Conservation (phyloP, 1,139 yeast genomes). For the Candida sp. region DNA sequence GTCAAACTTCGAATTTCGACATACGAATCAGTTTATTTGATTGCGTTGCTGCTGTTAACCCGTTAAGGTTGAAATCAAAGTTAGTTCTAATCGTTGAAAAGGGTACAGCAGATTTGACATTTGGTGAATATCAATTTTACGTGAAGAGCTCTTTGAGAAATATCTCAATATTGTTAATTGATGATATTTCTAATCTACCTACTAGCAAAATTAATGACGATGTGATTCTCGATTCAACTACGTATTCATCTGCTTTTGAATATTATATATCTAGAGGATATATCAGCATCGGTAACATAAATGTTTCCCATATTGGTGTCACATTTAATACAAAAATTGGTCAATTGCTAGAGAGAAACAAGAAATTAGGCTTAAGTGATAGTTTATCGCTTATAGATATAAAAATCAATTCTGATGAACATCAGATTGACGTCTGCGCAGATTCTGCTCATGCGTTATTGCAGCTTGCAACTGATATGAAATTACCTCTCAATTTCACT, state of each 20-base stretch:
- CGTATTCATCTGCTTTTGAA: conserved; percentile 12
- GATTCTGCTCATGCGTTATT: conserved; percentile 75
- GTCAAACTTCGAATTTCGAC: conserved; percentile 15
- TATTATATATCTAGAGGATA: conserved; percentile 30
- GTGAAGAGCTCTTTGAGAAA: conserved; percentile 46
- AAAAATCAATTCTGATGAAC: conserved; percentile 46
- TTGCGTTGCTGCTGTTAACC: conserved; percentile 54
- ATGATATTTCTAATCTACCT: conserved; percentile 38
- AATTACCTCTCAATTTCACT: conserved; percentile 57
- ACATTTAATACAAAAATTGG: conserved; percentile 28
- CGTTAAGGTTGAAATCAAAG: conserved; percentile 55
- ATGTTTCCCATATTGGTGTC: conserved; percentile 39
- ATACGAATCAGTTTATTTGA: conserved; percentile 48
- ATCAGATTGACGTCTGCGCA: conserved; percentile 67
- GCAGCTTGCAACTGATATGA: conserved; percentile 69
- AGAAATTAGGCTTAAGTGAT: conserved; percentile 16
- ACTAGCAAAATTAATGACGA: conserved; percentile 4
- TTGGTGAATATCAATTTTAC: conserved; percentile 28
- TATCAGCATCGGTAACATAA: conserved; percentile 41
- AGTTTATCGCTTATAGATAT: conserved; percentile 34
- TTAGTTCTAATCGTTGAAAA: conserved; percentile 47
- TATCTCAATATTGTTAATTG: conserved; percentile 50
- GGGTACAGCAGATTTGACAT: conserved; percentile 49
- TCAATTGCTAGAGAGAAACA: conserved; percentile 16
- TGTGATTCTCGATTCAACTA: conserved; percentile 7